A percentile compares a stretch with the other conserved stretches of the same genome.
phyloP scores from a whole-genome alignment of 2,329 filamentous ascomycete genomes.

The Sporothrix globosa region DNA sequence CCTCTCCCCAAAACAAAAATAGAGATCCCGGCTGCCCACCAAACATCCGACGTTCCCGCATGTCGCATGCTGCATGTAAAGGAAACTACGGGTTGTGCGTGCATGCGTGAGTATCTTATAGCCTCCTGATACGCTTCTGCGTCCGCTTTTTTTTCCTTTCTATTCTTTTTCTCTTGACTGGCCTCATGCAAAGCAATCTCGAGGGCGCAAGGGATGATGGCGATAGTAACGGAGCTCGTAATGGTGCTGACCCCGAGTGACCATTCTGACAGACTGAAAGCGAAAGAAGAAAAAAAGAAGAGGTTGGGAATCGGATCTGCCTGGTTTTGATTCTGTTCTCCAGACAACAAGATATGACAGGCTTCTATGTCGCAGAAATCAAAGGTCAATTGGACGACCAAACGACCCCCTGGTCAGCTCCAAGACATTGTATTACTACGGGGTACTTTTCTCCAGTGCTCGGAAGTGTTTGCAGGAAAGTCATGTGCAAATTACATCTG shows the following conservation, averaged over 20 bases:
- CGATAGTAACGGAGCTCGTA: not conserved
- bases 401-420: not conserved
- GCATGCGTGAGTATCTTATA: not conserved
- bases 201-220: conserved; percentile 8
- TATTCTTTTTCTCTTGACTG: not conserved
- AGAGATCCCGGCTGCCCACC: too few species aligned
- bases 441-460: not conserved
- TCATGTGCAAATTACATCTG: not conserved
- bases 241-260: too few species aligned
- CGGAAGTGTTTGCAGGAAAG: conserved; percentile 16
- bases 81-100: not conserved
- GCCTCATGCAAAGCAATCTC: not conserved
- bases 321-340: not conserved
- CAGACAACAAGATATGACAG: not conserved
- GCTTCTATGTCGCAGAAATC: not conserved
- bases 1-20: too few species aligned
- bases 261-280: too few species aligned
- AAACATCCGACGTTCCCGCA: too few species aligned
- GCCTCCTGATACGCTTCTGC: not conserved
- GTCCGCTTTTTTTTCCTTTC: not conserved
- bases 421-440: not conserved
- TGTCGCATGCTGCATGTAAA: too few species aligned
- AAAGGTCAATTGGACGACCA: not conserved
- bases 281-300: not conserved
- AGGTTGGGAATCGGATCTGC: conserved; percentile 6